Evolutionary conservation across 2,329 filamentous ascomycete species (phyloP).

Genomic region (Sporothrix inflata): DNA sequence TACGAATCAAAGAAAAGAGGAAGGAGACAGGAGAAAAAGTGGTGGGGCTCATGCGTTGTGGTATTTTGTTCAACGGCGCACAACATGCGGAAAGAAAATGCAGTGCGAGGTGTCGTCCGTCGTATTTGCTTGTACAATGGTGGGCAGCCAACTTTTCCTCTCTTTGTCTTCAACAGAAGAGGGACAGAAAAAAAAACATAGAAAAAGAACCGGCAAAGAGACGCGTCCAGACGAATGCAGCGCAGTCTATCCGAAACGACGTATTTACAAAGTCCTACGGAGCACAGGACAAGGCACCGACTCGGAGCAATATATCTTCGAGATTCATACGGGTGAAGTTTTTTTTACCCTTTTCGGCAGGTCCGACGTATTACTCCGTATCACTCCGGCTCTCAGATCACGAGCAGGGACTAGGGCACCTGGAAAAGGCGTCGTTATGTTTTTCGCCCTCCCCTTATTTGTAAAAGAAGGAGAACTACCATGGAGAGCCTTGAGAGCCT

Average conservation of each 20-base stretch:
- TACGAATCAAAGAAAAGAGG: not conserved
- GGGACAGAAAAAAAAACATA: not conserved
- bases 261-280: not conserved
- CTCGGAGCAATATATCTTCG: not conserved
- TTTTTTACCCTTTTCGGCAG: not conserved
- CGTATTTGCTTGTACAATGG: not conserved
- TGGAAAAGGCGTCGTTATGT: too few relatives aligned
- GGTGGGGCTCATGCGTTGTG: not conserved
- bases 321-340: not conserved
- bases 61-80: not conserved
- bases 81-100: slow-evolving; percentile 19
- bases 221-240: not conserved
- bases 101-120: slow-evolving; percentile 10
- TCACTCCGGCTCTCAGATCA: not conserved
- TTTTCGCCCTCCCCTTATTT: too few relatives aligned
- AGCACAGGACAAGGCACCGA: not conserved
- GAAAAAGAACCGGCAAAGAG: not conserved
- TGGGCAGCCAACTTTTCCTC: too few relatives aligned
- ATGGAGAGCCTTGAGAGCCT: too few relatives aligned
- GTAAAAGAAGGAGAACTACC: too few relatives aligned
- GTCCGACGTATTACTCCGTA: not conserved
- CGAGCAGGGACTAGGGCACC: not conserved
- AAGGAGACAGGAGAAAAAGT: not conserved
- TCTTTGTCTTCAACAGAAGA: not conserved
- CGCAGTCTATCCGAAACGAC: slow-evolving; percentile 16